Evolutionary conservation across 2,329 filamentous ascomycete genomes (phyloP).

Genomic region (Emergomyces africanus): DNA sequence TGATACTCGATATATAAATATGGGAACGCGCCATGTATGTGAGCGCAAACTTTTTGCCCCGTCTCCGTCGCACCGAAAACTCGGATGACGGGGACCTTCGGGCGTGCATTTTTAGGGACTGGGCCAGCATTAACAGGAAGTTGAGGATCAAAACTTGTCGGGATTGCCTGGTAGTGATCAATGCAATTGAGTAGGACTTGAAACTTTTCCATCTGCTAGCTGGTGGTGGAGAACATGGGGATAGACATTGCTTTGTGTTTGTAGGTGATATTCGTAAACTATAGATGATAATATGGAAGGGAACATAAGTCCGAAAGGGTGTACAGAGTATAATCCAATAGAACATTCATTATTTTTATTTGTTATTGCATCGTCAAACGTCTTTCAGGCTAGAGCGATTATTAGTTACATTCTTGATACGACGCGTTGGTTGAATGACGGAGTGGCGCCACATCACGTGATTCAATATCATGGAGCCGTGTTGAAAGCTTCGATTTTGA

Average conservation of each 20-base stretch:
- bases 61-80: conserved; percentile 89
- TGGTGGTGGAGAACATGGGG: conserved; percentile 5
- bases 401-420: neutral
- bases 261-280: neutral
- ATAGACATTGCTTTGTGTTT: neutral
- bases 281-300: neutral
- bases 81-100: conserved; percentile 73
- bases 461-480: neutral
- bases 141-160: conserved; percentile 68
- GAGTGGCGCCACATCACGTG: conserved; percentile 4
- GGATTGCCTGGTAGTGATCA: conserved; percentile 78
- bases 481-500: neutral
- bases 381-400: neutral
- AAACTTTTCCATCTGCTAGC: conserved; percentile 55
- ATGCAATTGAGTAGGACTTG: conserved; percentile 89
- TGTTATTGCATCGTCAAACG: neutral
- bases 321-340: neutral
- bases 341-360: neutral
- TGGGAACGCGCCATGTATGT: conserved; percentile 90
- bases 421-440: neutral
- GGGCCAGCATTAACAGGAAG: conserved; percentile 53
- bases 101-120: conserved; percentile 48
- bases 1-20: conserved; percentile 88
- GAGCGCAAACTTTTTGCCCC: conserved; percentile 89
- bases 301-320: neutral